Evolutionary conservation across 495 filamentous ascomycete genomes (phyloP).

Genomic region (Aspergillus sclerotioniger): DNA sequence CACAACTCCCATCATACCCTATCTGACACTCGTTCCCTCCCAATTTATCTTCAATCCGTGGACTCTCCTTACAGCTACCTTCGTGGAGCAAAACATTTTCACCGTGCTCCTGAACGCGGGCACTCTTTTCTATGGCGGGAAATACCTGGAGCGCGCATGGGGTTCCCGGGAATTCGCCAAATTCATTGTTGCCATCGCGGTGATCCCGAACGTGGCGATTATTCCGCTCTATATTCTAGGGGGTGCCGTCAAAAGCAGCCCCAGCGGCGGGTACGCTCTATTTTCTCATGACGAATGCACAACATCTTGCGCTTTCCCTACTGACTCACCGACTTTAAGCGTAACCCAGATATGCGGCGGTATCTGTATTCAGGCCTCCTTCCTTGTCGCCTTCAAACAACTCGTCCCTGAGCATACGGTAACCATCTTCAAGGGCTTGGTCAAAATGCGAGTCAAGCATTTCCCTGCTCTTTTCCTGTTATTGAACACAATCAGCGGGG

Average conservation of each 20-base stretch:
- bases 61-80: slow-evolving; percentile 81
- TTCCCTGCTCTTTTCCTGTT: slow-evolving; percentile 89
- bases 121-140: slow-evolving; percentile 88
- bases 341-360: slow-evolving; percentile 78
- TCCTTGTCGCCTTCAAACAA: slow-evolving; percentile 97
- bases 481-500: slow-evolving; percentile 69
- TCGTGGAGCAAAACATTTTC: slow-evolving; percentile 92
- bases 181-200: slow-evolving; percentile 73
- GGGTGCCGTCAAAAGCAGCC: slow-evolving; percentile 66
- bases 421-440: slow-evolving; percentile 77
- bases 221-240: slow-evolving; percentile 71
- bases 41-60: slow-evolving; percentile 84
- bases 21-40: slow-evolving; percentile 82
- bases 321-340: slow-evolving; percentile 48
- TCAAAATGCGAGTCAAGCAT: slow-evolving; percentile 90
- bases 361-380: slow-evolving; percentile 84
- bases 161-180: slow-evolving; percentile 88
- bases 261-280: slow-evolving; percentile 62
- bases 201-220: slow-evolving; percentile 76
- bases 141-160: slow-evolving; percentile 96
- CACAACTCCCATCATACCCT: slow-evolving; percentile 67
- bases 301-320: slow-evolving; percentile 29
- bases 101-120: slow-evolving; percentile 75
- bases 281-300: slow-evolving; percentile 22
- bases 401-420: slow-evolving; percentile 98